Conservation (phyloP, 78 protist species). For the Trichosphaerium sp. region DNA sequence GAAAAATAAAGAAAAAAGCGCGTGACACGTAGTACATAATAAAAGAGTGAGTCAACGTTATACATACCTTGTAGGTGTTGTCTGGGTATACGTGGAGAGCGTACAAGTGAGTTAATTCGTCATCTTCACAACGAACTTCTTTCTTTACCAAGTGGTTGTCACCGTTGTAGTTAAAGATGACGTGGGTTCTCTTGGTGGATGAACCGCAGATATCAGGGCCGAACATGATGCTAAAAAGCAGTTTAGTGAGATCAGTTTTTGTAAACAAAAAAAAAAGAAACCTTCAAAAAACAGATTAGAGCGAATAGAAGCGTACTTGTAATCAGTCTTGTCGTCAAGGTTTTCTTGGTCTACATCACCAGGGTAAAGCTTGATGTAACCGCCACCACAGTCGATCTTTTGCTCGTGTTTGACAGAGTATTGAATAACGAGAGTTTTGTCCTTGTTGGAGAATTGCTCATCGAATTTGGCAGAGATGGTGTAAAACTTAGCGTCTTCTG, state of each 20-base stretch:
- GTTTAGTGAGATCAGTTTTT: background rate
- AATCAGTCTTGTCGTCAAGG: conserved; percentile 74
- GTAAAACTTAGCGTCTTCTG: conserved; percentile 77
- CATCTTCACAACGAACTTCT: conserved; percentile 54
- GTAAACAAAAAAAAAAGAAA: background rate
- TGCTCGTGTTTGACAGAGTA: conserved; percentile 90
- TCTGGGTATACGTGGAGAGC: conserved; percentile 90
- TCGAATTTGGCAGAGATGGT: conserved; percentile 57
- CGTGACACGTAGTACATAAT: too few species aligned
- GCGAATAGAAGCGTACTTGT: conserved; percentile 14
- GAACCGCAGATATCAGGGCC: conserved; percentile 94
- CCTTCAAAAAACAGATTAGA: too few species aligned
- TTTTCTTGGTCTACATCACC: conserved; percentile 23
- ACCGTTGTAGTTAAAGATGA: conserved; percentile 84
- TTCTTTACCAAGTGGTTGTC: conserved; percentile 65
- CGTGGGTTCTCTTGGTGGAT: conserved; percentile 59
- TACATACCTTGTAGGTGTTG: conserved; percentile 86
- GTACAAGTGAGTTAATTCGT: conserved; percentile 93
- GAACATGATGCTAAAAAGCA: conserved; percentile 67
- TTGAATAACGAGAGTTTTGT: conserved; percentile 65
- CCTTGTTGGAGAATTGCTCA: conserved; percentile 57
- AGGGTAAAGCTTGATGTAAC: conserved; percentile 90
- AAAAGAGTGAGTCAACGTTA: too few species aligned
- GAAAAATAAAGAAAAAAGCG: too few species aligned
- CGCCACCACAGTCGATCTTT: conserved; percentile 86